Percentiles rank a stretch among this genome's conserved stretches.
These are phyloP conservation scores for Solanum hybrid DNA, from an alignment of 305 asterid genomes.

Conservation along the genomic window DNA sequence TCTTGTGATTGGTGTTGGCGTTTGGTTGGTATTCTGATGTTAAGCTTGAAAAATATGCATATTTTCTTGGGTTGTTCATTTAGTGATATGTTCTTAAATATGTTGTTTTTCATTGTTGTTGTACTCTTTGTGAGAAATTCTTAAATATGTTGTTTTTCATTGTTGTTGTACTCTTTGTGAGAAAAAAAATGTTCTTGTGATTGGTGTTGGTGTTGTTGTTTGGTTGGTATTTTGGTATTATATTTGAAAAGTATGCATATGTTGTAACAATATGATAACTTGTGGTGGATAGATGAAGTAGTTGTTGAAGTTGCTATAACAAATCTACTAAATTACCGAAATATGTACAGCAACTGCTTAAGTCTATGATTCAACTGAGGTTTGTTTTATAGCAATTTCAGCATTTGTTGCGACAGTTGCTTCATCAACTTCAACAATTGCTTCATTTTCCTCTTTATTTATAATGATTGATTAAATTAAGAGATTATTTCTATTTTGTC, in stretches of 20 bases:
- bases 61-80: neutral
- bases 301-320: neutral
- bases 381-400: neutral
- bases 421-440: neutral
- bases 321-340: neutral
- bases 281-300: neutral
- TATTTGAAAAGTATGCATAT: neutral
- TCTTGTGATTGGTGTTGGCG: neutral
- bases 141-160: neutral
- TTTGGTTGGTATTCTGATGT: neutral
- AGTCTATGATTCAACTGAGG: neutral
- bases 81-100: neutral
- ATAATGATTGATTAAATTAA: neutral
- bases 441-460: neutral
- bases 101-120: neutral
- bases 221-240: neutral
- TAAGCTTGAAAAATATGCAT: neutral
- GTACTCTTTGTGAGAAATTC: neutral
- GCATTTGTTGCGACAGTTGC: neutral
- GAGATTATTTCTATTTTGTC: neutral
- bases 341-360: neutral
- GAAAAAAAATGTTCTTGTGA: neutral
- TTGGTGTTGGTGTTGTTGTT: neutral
- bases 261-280: neutral
- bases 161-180: neutral